Base-by-base conservation (phyloP, 139 green algal species). In the Asterochloris sp. region DNA sequence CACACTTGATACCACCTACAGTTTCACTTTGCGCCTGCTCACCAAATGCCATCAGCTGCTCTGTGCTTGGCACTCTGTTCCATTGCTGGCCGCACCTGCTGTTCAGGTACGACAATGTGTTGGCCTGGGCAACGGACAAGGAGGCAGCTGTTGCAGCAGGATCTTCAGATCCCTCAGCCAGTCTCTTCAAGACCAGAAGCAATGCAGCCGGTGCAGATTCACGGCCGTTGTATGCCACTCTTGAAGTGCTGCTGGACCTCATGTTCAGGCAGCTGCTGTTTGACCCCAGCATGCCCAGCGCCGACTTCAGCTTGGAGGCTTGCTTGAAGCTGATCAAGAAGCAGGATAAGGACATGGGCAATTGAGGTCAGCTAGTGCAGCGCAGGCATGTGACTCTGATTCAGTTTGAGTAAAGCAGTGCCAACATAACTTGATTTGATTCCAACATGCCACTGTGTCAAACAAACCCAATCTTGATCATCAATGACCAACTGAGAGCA, bases 331-430 rank as follows among this genome's bases (percentile, higher is more conserved):
- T 93, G 16, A 76, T 95, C 73, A 94, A 94, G 84, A 95, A 93
- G 86, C 85, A 92, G 13, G 92, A 96, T 77, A 94, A 95, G 81
- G 92, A 95, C 38, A 80, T 96, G 69, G 92, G 92, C 63, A 84
- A 61, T 74, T 87, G 61, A 64, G 74, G 38, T 6, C 38, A 54
- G 38, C 38, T 54, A 6, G 38, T 54, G 38, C 38, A 23, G 66
- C 17, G 66, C 66, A 71, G 21, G 66, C 66, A 71, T 71, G 21
- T 71, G 66, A 21, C 66, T 10, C 6, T 54, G 38, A 10, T 10
- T 54, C 38, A 54, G 38, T 54, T 54, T 54, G 38, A 6, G 38
- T 54, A 54, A 54, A 54, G n/a, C n/a, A 54, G 38, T 2, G 38
- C 6, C 38, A 54, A 6, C 38, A 54, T 54, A 54, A 6, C 38